Conservation (phyloP, 2,329 filamentous ascomycete genomes). For the Aureobasidium pullulans region DNA sequence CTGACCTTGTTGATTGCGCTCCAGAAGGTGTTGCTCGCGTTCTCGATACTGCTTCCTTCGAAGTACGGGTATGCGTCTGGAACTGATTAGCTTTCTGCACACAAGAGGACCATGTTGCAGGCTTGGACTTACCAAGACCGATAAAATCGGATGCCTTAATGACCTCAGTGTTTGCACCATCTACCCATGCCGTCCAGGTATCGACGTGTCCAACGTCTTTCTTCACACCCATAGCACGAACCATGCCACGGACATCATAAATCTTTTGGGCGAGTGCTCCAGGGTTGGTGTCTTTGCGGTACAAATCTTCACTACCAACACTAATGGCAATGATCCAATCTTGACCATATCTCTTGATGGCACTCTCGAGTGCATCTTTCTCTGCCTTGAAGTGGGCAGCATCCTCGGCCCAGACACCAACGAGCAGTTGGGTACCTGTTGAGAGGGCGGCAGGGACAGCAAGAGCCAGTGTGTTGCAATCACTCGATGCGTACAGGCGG, state of each 20-base stretch:
- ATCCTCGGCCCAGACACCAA: constrained; percentile 53
- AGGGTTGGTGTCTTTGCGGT: constrained; percentile 45
- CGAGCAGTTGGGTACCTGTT: constrained; percentile 54
- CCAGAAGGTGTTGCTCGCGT: constrained; percentile 49
- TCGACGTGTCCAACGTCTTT: constrained; percentile 59
- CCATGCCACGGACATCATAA: constrained; percentile 47
- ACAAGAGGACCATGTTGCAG: not conserved
- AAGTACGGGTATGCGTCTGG: constrained; percentile 61
- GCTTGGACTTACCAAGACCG: constrained; percentile 28
- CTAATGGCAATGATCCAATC: constrained; percentile 58
- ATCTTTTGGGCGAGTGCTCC: constrained; percentile 38
- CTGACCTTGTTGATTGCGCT: constrained; percentile 29
- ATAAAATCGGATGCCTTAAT: constrained; percentile 58
- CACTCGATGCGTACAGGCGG: constrained; percentile 58
- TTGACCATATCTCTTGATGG: constrained; percentile 48
- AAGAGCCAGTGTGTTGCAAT: constrained; percentile 43
- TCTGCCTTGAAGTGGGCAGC: constrained; percentile 50
- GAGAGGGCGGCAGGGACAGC: constrained; percentile 52
- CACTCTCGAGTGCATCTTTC: constrained; percentile 52
- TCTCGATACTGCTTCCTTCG: constrained; percentile 51
- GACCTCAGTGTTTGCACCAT: constrained; percentile 52
- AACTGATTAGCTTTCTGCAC: constrained; percentile 17
- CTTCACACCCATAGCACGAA: constrained; percentile 39
- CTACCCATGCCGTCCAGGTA: constrained; percentile 53
- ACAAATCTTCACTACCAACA: constrained; percentile 61